Evolutionary conservation across 176 grass and related monocot genomes (phyloP).

Genomic region (Oryza nivara): DNA sequence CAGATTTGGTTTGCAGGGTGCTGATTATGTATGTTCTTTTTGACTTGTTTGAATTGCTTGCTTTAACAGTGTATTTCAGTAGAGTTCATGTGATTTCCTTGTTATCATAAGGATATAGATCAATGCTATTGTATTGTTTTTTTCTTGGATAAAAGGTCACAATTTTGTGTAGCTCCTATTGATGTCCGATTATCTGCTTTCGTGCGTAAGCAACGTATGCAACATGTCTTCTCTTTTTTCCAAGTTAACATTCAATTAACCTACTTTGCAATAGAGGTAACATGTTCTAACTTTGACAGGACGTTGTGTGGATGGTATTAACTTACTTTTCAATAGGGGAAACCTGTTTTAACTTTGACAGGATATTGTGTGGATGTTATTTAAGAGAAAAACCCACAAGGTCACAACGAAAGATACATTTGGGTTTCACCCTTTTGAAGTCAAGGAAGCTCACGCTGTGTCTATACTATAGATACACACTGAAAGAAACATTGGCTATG

Average conservation of each 20-base stretch:
- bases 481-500: not conserved
- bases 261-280: not conserved
- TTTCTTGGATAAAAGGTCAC: not conserved
- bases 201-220: not conserved
- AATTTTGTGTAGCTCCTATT: conserved; percentile 9
- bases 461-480: not conserved
- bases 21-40: not conserved
- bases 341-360: not conserved
- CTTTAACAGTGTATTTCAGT: conserved; percentile 8
- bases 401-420: not conserved
- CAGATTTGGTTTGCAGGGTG: not conserved
- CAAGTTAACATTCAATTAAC: not conserved
- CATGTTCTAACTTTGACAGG: too few species aligned
- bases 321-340: too few species aligned
- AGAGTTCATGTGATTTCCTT: conserved; percentile 11
- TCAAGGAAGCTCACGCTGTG: not conserved
- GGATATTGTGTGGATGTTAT: not conserved
- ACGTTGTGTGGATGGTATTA: too few species aligned
- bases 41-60: not conserved
- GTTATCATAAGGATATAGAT: not conserved
- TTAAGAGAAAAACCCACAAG: conserved; percentile 17
- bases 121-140: not conserved
- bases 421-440: not conserved
- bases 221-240: not conserved
- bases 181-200: not conserved